A percentile compares a stretch with the other conserved stretches of the same genome.
Conservation (phyloP, 2,329 filamentous ascomycete species). For the Colletotrichum truncatum region DNA sequence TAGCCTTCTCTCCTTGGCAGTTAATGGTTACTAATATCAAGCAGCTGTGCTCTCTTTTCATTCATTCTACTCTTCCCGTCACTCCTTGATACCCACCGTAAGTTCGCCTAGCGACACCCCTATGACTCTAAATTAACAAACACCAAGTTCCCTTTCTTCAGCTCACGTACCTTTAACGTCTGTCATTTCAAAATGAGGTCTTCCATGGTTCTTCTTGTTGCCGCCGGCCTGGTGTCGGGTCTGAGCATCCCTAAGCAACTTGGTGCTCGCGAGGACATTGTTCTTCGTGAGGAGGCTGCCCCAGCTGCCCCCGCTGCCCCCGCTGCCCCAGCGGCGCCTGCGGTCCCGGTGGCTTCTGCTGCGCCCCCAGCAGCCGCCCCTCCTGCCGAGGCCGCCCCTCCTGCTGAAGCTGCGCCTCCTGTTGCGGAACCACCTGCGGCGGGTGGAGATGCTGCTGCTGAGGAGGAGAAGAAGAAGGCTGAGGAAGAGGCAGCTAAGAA, state of each 20-base stretch:
- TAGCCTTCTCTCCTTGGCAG: not conserved
- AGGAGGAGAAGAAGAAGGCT: constrained; percentile 26
- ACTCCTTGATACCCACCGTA: constrained; percentile 27
- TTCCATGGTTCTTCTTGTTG: constrained; percentile 37
- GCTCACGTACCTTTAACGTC: too few species aligned
- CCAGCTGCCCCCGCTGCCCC: not conserved
- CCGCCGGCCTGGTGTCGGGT: constrained; percentile 42
- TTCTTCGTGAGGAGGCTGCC: not conserved
- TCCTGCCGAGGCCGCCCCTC: not conserved
- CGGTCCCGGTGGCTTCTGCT: not conserved
- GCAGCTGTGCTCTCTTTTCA: constrained; percentile 41
- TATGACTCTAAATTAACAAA: not conserved
- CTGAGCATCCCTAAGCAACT: constrained; percentile 35
- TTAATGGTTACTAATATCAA: not conserved
- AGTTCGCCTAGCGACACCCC: not conserved
- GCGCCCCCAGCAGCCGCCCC: not conserved
- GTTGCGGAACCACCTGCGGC: not conserved
- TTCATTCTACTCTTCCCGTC: constrained; percentile 27
- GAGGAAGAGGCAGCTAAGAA: constrained; percentile 23
- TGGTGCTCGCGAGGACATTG: constrained; percentile 8
- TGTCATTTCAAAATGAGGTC: constrained; percentile 39
- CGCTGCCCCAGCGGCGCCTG: not conserved
- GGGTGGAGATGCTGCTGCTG: constrained; percentile 14
- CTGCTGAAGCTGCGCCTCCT: not conserved
- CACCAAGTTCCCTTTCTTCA: constrained; percentile 5